These are phyloP conservation scores for Septoria linicola DNA, from an alignment of 2,329 filamentous ascomycete genomes.

Conservation along the genomic window DNA sequence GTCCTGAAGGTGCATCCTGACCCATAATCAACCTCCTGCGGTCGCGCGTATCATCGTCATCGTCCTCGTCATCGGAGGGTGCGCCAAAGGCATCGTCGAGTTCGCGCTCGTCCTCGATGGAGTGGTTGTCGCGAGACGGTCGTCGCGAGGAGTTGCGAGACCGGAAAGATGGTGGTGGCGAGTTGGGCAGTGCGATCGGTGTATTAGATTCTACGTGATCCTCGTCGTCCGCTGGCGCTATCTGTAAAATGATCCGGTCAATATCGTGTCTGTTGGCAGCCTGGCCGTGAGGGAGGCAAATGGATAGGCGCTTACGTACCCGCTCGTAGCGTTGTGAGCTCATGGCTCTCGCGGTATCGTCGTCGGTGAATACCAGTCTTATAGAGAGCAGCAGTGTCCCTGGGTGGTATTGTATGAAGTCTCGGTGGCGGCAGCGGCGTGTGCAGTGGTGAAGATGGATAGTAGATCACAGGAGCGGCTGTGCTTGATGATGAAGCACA, in stretches of 20 bases:
- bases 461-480: conserved; percentile 9
- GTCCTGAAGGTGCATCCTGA: conserved; percentile 12
- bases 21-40: conserved; percentile 71
- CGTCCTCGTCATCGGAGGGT: conserved; percentile 63
- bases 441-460: conserved; percentile 4
- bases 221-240: conserved; percentile 46
- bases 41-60: conserved; percentile 73
- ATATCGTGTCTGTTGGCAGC: conserved; percentile 9
- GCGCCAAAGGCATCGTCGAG: conserved; percentile 87
- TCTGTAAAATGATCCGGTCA: conserved; percentile 27
- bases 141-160: conserved; percentile 72
- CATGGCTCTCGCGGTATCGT: conserved; percentile 38
- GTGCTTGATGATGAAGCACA: conserved; percentile 4
- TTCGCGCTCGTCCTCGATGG: conserved; percentile 68
- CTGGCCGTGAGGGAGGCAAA: conserved; percentile 17
- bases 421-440: conserved; percentile 3
- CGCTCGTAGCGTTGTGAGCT: conserved; percentile 50
- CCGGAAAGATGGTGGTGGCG: conserved; percentile 75
- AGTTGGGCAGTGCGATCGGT: conserved; percentile 45
- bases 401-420: conserved; percentile 4
- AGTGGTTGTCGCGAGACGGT: conserved; percentile 54
- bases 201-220: conserved; percentile 37
- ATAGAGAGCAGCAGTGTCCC: background rate
- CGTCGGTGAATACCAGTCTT: background rate
- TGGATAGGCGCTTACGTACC: conserved; percentile 39